Evolutionary conservation across 306 rosid species (phyloP).

Genomic region (Acacia acuminata): DNA sequence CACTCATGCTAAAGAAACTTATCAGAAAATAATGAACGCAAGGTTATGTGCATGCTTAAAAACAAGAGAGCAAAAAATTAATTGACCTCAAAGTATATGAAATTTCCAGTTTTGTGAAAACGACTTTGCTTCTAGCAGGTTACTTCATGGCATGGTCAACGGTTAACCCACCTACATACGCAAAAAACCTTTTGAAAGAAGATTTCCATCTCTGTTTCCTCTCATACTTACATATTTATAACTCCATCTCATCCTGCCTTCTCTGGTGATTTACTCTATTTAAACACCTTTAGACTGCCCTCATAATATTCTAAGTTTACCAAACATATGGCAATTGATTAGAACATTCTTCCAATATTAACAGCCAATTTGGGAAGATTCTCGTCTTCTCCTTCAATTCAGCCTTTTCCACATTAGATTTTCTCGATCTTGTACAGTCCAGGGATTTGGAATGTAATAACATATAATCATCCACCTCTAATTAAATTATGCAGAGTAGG

Average conservation of each 20-base stretch:
- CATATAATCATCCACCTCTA: background rate
- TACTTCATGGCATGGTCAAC: background rate
- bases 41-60: conserved; percentile 10
- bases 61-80: background rate
- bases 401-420: background rate
- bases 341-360: background rate
- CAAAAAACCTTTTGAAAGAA: background rate
- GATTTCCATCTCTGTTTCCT: background rate
- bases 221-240: background rate
- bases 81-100: conserved; percentile 3
- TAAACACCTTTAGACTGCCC: background rate
- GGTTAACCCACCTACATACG: background rate
- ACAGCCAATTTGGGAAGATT: background rate
- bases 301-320: background rate
- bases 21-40: conserved; percentile 7
- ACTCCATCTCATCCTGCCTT: background rate
- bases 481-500: background rate
- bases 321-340: background rate
- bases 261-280: background rate
- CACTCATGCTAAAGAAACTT: conserved; percentile 6
- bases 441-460: background rate
- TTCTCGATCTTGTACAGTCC: background rate
- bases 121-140: conserved; percentile 10
- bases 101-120: conserved; percentile 9
- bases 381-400: background rate